Evolutionary conservation across 345 rosid genomes (phyloP).

Genomic region (Zanthoxylum bungeanum): DNA sequence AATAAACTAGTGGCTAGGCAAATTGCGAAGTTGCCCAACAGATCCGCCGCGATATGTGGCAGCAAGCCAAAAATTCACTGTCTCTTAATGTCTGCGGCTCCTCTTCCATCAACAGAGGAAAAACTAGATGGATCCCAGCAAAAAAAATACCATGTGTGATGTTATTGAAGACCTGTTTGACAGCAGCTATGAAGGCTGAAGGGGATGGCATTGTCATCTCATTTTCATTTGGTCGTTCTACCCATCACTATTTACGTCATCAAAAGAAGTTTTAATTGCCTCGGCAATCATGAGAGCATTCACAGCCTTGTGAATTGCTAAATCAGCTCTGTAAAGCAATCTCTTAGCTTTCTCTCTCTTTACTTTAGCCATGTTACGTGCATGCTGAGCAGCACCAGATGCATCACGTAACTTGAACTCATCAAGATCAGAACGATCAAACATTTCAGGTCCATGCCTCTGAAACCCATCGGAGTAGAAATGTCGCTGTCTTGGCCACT

Average conservation of each 20-base stretch:
- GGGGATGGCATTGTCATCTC: constrained; percentile 21
- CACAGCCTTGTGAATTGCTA: constrained; percentile 89
- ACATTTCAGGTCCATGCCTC: constrained; percentile 36
- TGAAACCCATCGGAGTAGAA: constrained; percentile 31
- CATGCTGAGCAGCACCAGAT: constrained; percentile 71
- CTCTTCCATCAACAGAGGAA: constrained; percentile 8
- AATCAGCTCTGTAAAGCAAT: constrained; percentile 71
- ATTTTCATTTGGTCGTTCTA: constrained; percentile 22
- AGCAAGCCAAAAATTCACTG: constrained; percentile 19
- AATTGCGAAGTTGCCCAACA: constrained; percentile 13
- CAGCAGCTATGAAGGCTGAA: constrained; percentile 14
- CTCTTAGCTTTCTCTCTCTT: constrained; percentile 86
- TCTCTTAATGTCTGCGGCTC: constrained; percentile 8
- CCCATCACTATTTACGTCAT: constrained; percentile 41
- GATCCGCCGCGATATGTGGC: constrained; percentile 22
- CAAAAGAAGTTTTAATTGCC: constrained; percentile 62
- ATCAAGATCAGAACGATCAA: constrained; percentile 55
- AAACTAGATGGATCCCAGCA: constrained; percentile 19
- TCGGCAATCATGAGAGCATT: constrained; percentile 86
- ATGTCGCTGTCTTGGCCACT: constrained; percentile 47
- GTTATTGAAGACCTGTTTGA: constrained; percentile 3
- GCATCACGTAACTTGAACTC: constrained; percentile 73
- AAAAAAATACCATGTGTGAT: constrained; percentile 13
- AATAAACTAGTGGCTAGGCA: constrained; percentile 16
- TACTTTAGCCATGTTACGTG: constrained; percentile 56